phyloP scores from a whole-genome alignment of 2,329 filamentous ascomycete genomes.

The Cyanodermella asteris region DNA sequence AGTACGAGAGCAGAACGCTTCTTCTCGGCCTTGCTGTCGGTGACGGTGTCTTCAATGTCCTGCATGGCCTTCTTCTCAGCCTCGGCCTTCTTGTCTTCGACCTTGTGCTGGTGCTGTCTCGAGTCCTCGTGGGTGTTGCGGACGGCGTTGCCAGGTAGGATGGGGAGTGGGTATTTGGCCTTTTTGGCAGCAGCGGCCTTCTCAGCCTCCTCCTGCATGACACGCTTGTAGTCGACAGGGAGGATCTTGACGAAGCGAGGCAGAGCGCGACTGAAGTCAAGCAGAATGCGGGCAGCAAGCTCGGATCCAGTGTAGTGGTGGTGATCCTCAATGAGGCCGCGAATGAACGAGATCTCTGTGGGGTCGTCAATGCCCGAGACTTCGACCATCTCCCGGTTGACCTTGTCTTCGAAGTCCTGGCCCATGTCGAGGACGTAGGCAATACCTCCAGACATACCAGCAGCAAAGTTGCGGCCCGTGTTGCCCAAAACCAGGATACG shows the following conservation, averaged over 20 bases:
- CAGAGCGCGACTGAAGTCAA: constrained; percentile 87
- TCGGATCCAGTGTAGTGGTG: constrained; percentile 96
- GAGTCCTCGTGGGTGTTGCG: constrained; percentile 30
- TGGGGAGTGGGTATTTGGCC: constrained; percentile 58
- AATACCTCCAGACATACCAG: constrained; percentile 96
- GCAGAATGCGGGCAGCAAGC: constrained; percentile 70
- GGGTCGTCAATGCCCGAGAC: constrained; percentile 65
- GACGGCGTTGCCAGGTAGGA: constrained; percentile 44
- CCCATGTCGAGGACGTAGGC: constrained; percentile 83
- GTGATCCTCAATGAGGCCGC: constrained; percentile 84
- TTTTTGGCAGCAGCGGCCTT: constrained; percentile 74
- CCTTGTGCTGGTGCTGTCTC: constrained; percentile 30
- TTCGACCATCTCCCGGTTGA: constrained; percentile 97
- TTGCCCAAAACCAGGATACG: constrained; percentile 68
- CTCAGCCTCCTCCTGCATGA: constrained; percentile 62
- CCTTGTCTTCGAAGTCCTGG: constrained; percentile 74
- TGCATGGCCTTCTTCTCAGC: constrained; percentile 49
- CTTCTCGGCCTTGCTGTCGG: constrained; percentile 68
- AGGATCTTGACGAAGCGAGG: constrained; percentile 84
- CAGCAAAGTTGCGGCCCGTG: constrained; percentile 90
- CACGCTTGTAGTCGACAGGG: constrained; percentile 88
- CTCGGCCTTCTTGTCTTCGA: constrained; percentile 40
- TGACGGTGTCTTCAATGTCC: constrained; percentile 82
- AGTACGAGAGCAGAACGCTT: constrained; percentile 73
- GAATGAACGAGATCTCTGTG: constrained; percentile 70